Conservation (phyloP, 1,284 basidiomycete species). For the Neonothopanus nambi region DNA sequence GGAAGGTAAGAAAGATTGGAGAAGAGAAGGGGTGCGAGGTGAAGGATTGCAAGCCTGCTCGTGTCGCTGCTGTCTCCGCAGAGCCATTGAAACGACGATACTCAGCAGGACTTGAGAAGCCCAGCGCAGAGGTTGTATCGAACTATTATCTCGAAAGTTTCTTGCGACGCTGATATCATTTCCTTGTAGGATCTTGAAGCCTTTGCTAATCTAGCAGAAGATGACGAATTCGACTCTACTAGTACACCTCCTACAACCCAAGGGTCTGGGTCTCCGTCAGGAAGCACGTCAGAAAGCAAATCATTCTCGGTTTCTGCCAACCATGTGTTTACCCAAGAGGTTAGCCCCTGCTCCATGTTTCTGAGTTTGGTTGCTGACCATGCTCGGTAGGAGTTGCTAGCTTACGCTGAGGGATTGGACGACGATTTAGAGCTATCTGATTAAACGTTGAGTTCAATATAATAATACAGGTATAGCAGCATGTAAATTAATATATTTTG, state of each 20-base stretch:
- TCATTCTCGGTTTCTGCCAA: background rate
- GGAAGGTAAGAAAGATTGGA: conserved; percentile 2
- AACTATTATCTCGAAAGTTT: background rate
- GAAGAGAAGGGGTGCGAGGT: background rate
- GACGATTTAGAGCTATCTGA: background rate
- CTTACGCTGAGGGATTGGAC: conserved; percentile 8
- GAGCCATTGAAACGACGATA: background rate
- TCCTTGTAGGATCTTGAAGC: background rate
- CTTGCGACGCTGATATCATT: background rate
- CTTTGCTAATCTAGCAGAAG: background rate
- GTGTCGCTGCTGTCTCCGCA: background rate
- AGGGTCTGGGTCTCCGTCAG: background rate
- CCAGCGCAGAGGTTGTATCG: conserved; percentile 3
- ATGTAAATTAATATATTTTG: too few relatives aligned
- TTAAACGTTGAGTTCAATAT: too few relatives aligned
- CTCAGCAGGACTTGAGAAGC: background rate
- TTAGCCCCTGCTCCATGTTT: background rate
- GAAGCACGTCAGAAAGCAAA: background rate
- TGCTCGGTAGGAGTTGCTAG: conserved; percentile 1
- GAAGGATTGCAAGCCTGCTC: background rate
- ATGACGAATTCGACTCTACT: background rate
- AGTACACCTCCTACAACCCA: background rate
- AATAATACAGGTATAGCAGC: too few relatives aligned
- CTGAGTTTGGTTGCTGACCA: background rate
- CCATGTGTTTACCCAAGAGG: conserved; percentile 2